Percentiles rank a stretch among this genome's conserved stretches.
These are phyloP conservation scores for Dendrocalamus sinicus DNA, from an alignment of 176 grass and related monocot genomes.

Conservation along the genomic window DNA sequence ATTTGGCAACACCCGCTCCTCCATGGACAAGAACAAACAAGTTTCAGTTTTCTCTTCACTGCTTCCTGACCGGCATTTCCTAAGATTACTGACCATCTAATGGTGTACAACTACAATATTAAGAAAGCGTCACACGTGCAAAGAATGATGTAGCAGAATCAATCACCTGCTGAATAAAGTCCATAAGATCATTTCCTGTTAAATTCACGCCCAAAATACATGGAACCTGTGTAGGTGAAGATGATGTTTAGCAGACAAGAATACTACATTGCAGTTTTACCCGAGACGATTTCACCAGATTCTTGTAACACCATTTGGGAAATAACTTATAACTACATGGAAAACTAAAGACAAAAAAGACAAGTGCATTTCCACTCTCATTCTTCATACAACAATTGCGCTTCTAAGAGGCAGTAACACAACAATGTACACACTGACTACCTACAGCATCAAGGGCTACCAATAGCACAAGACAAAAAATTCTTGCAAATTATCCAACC, in stretches of 20 bases:
- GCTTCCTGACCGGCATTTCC: neutral
- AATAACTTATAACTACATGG: neutral
- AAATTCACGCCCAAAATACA: conserved; percentile 91
- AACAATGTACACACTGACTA: conserved; percentile 8
- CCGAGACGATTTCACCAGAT: conserved; percentile 4
- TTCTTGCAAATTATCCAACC: neutral
- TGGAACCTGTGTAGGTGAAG: conserved; percentile 71
- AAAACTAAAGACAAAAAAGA: neutral
- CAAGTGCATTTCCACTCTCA: neutral
- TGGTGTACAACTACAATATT: neutral
- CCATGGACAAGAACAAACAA: neutral
- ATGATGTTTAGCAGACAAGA: conserved; percentile 23
- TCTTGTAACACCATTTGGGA: neutral
- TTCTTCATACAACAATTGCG: neutral
- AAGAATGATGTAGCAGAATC: neutral
- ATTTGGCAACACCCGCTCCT: neutral
- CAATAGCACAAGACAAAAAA: conserved; percentile 2
- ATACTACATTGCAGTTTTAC: conserved; percentile 10
- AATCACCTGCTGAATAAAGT: conserved; percentile 88
- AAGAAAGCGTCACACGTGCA: neutral
- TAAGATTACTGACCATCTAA: neutral
- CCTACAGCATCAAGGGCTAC: neutral
- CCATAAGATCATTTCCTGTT: conserved; percentile 84
- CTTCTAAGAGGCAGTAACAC: conserved; percentile 22
- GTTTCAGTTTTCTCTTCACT: neutral